Base-by-base conservation (phyloP, 2,329 filamentous ascomycete genomes). In the Zymoseptoria ardabiliae region DNA sequence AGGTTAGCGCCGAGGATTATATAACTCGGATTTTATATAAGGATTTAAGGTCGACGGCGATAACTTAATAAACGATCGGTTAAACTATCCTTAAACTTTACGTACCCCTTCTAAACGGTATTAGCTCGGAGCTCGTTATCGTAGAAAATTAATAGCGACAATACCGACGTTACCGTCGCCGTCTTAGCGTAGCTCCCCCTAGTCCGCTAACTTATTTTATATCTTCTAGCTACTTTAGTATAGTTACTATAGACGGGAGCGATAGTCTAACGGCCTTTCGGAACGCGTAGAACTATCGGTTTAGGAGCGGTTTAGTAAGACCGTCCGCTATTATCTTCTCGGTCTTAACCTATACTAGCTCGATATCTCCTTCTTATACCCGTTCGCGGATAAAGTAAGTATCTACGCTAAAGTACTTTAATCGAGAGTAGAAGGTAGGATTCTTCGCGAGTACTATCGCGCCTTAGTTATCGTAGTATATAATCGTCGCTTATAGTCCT, bases 381-480 rank as follows among this genome's bases (percentile, higher is more conserved):
- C 56, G 51, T 22, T 59, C 49, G 2, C 53, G 53, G 19, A 56
- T 23, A 48, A 41, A 59, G 58, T 59, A 35, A 17, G 52, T 23
- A 10, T 53, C 19, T 19, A 59, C 35, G 22, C 28, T 45, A 23
- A 59, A 55, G 53, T 59, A 48, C 41, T 59, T n/a, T n/a, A n/a
- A n/a, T n/a, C n/a, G n/a, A n/a, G n/a, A 30, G 53, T 59, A 50
- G 25, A 53, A 56, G n/a, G 49, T 17, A 6, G 49, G 54, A 48
- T 59, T 59, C 22, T 49, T 56, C 22, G 49, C 25, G 1, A 59
- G 53, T 53, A 48, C 45, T 19, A 59, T 59, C 45, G 58, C 58
- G 5, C 58, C 58, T 53, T 59, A 25, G 30, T 59, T 56, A 28
- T 59, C 58, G 53, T 35, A 52, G 53, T 59, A 49, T 25, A 59